phyloP scores from a whole-genome alignment of 345 rosid genomes.

The Rhodamnia argentea region DNA sequence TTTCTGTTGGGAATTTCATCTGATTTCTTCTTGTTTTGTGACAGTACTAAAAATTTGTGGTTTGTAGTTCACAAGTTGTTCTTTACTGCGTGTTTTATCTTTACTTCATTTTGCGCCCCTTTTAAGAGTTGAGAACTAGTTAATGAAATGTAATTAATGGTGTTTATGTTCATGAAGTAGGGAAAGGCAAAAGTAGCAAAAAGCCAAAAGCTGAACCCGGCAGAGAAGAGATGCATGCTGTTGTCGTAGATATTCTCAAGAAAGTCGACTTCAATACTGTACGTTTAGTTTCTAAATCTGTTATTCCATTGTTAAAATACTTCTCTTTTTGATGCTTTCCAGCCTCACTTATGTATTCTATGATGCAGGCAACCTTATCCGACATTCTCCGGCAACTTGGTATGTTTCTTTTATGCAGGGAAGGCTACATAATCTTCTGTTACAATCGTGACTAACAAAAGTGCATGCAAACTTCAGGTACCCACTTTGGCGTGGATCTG shows the following conservation, averaged over 20 bases:
- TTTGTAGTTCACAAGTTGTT: not conserved
- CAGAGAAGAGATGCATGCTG: slow-evolving; percentile 81
- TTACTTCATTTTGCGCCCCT: not conserved
- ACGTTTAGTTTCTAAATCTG: slow-evolving; percentile 10
- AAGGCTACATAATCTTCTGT: not conserved
- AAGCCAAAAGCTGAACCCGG: slow-evolving; percentile 64
- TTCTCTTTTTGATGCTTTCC: not conserved
- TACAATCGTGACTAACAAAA: not conserved
- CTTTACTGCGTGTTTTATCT: not conserved
- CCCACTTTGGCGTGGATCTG: slow-evolving; percentile 62
- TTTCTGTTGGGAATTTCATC: not conserved
- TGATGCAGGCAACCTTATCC: slow-evolving; percentile 77
- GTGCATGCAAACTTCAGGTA: slow-evolving; percentile 26
- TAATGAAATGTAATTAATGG: not conserved
- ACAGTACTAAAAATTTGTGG: not conserved
- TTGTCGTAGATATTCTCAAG: slow-evolving; percentile 73
- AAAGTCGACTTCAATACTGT: slow-evolving; percentile 98
- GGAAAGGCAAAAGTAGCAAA: slow-evolving; percentile 54
- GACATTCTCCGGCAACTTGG: slow-evolving; percentile 83
- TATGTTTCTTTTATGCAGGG: slow-evolving; percentile 13
- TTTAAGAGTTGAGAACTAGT: not conserved
- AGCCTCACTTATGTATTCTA: not conserved
- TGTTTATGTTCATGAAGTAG: slow-evolving; percentile 6
- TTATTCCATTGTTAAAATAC: not conserved
- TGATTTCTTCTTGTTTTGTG: not conserved